These are phyloP conservation scores for Phytophthora kernoviae DNA, from an alignment of 352 stramenopile genomes.

Conservation along the genomic window DNA sequence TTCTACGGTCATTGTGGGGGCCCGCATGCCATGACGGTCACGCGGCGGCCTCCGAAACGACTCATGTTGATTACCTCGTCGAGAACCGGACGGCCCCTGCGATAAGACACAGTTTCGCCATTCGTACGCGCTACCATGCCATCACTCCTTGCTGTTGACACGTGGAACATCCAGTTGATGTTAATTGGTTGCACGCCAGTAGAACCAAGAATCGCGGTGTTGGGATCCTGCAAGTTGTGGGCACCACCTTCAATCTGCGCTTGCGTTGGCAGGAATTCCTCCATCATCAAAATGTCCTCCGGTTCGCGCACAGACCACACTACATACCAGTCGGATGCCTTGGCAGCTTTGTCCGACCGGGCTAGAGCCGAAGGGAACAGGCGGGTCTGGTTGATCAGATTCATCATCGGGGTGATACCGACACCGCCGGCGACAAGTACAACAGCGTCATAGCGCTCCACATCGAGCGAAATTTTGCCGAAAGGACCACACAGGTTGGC, in stretches of 20 bases:
- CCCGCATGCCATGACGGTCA: conserved; percentile 76
- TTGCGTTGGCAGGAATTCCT: conserved; percentile 66
- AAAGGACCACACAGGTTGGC: conserved; percentile 74
- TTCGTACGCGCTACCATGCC: conserved; percentile 53
- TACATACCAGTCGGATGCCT: conserved; percentile 54
- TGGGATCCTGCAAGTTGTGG: conserved; percentile 54
- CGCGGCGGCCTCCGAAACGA: conserved; percentile 59
- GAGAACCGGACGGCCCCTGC: conserved; percentile 56
- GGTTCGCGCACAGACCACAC: conserved; percentile 67
- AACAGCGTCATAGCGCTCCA: conserved; percentile 71
- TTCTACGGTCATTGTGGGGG: conserved; percentile 72
- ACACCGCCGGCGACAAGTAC: conserved; percentile 75
- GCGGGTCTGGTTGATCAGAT: conserved; percentile 70
- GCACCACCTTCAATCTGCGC: conserved; percentile 42
- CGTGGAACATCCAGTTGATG: conserved; percentile 67
- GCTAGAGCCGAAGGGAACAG: conserved; percentile 30
- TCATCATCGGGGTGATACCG: conserved; percentile 81
- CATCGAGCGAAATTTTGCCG: conserved; percentile 65
- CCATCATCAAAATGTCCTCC: conserved; percentile 75
- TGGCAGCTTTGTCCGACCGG: conserved; percentile 26
- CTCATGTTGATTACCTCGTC: conserved; percentile 75
- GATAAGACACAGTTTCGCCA: conserved; percentile 61
- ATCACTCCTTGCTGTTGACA: conserved; percentile 52
- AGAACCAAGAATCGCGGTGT: conserved; percentile 34
- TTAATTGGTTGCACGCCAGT: conserved; percentile 30